Evolutionary conservation across 1,139 yeast species (phyloP), one percentile per base, ranked within the genome.

Genomic region (Geotrichum histeridarum): DNA sequence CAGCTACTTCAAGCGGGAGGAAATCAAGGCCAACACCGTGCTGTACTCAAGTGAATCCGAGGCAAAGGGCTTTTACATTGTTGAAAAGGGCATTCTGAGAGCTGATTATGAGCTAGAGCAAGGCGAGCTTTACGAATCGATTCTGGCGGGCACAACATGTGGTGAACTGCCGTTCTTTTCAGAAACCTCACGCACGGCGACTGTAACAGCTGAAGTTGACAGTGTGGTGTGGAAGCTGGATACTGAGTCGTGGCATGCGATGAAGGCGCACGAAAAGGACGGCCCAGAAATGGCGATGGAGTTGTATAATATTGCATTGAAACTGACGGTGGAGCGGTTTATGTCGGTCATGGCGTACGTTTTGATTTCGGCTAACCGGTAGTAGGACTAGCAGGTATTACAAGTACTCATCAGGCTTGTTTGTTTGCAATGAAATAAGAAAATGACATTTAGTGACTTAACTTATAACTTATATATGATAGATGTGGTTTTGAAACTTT

Each of bases 81-180:
- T 93, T 17, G 97, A 91, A 64, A 75, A 83, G 1, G 99, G 99
- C 0, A 75, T 88, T 42, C 75, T 93, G 44, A 78, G 85, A 43
- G 82, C 88, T 2, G 79, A 66, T 59, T 83, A 74, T 70, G 76
- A 72, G 64, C 81, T 76, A 52, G 76, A 70, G 61, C 77, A 77
- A 61, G 79, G 86, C 3, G 80, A 79, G 45, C 77, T 91, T 38
- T 80, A 79, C 55, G 93, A 93, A 58, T 84, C 89, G 15, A 80
- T 91, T 55, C 77, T 93, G 36, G 95, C 96, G n/a, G 82, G 90
- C 60, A 90, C 97, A 0, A 84, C 95, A 4, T 87, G 90, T 69
- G 99, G 99, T 2, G 90, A 85, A 66, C 70, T 84, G 64, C 78
- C 64, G 61, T 77, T 59, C 75, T 79, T 69, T 74, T 79, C 64